Base-by-base conservation (phyloP, 768 basidiomycete species). In the Xerocomellus amylosporus region DNA sequence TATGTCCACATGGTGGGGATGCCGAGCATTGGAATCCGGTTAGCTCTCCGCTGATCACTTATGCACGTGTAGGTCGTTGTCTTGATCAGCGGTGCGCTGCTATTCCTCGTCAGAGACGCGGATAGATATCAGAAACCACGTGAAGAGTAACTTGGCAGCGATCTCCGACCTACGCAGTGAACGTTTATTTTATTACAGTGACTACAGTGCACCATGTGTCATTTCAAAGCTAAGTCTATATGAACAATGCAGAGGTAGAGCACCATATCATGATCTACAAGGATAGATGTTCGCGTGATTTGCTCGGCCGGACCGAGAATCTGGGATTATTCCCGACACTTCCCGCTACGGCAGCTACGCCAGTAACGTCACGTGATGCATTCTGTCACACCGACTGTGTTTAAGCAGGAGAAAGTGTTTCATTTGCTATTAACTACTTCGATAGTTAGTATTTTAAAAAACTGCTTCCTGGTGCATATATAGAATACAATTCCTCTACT, bases 81-180 rank as follows among this genome's bases (percentile, higher is more conserved):
- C 4, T 17, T 62, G n/a, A 10, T 61, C 28, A 61, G 64, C n/a
- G 38, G 54, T n/a, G 52, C 41, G 15, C 39, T 58, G 24, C 38
- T 68, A 8, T 55, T 71, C 55, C 56, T 68, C 26, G 40, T 70
- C 46, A 61, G 59, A 53, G 68, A 68, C 5, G 42, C 26, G 10
- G 68, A 68, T 31, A 43, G 53, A 28, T 60, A 65, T 46, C 55
- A 38, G 37, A 48, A 47, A 2, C 36, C 48, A 19, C 26, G n/a
- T 10, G 55, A 59, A 64, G 22, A 30, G 12, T 62, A 31, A 24
- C 28, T 6, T 26, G 26, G 9, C 24, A 22, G 13, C 14, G 10
- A 41, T n/a, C 7, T 9, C 30, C 8, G 10, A 38, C 8, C 20
- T 7, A 0, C 14, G 8, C 4, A 19, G 19, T 14, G 19, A 47